A percentile compares a stretch with the other conserved stretches of the same genome.
These are phyloP conservation scores for Amphibolis antarctica DNA, from an alignment of 106 monocot genomes.

Conservation along the genomic window DNA sequence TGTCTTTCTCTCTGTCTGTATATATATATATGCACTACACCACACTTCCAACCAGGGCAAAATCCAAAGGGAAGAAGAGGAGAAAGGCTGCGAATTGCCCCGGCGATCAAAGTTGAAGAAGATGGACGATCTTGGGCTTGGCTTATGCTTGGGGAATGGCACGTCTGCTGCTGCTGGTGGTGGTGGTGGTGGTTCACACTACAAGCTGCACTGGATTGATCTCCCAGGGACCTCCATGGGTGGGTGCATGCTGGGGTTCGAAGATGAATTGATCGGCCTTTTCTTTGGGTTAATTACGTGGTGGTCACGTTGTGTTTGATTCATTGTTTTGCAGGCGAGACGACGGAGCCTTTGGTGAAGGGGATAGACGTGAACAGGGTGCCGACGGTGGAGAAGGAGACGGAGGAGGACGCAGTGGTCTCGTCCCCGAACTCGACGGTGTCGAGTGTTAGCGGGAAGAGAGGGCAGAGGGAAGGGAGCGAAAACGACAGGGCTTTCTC, in stretches of 20 bases:
- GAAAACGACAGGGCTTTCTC: neutral
- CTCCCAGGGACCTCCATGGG: neutral
- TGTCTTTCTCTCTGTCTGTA: too few species aligned
- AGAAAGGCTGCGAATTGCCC: too few species aligned
- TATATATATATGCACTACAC: too few species aligned
- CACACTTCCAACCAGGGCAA: too few species aligned
- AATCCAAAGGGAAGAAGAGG: too few species aligned
- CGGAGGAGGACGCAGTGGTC: neutral
- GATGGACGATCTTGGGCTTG: neutral
- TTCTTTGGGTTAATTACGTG: neutral
- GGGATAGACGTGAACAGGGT: constrained; percentile 21
- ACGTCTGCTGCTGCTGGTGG: neutral
- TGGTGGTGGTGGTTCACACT: neutral
- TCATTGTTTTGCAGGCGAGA: neutral
- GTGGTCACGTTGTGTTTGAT: too few species aligned
- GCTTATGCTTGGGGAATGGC: neutral
- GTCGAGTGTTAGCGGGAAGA: constrained; percentile 11
- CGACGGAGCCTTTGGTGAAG: constrained; percentile 4
- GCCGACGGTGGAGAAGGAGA: neutral
- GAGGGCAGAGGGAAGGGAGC: neutral
- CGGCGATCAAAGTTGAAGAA: too few species aligned
- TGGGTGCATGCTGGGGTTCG: neutral
- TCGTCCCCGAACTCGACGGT: constrained; percentile 11
- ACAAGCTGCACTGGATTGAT: neutral
- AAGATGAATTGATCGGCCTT: neutral